Base-by-base conservation (phyloP, 805 yeast genomes). In the Teunomyces barrocoloradensis region DNA sequence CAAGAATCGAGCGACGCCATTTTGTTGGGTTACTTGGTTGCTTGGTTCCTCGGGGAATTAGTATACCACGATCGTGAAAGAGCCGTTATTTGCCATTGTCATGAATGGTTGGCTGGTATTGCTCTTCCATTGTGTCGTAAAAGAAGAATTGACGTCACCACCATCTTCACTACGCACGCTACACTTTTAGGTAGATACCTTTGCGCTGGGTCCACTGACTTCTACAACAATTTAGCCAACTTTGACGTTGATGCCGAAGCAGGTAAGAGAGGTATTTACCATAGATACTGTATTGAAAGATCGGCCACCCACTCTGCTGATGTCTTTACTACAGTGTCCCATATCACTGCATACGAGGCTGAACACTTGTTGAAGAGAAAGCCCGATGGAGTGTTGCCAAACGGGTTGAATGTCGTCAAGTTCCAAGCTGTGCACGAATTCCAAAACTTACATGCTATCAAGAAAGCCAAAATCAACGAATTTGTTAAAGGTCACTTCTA, bases 231-330 rank as follows among this genome's bases (percentile, higher is more conserved):
- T 64, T 76, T 92, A 60, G 86, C 86, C 52, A 70, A 79, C 54
- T 91, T 94, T 63, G 98, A 92, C 60, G 98, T 92, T 43, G 99
- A 92, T 66, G 90, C 92, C 29, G 99, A 92, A 69, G 98, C 98
- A 10, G 99, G 99, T 17, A 91, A 89, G 69, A 78, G 98, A 57
- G 99, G 99, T 46, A 92, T 92, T 58, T 92, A 92, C 69, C 99
- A 92, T 66, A 80, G 99, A 53, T 94, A 92, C 67, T 92, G 99
- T 69, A 87, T 92, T 54, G 99, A 92, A 73, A 80, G 99, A 50
- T 91, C 96, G 6, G 97, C 97, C 12, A 90, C 97, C 13, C 98
- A 92, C 65, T 79, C 94, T 11, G 89, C 96, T 5, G 99, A 92
- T 66, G 99, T 92, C 18, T 92, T 92, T 73, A 92, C 99, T 32